Conservation (phyloP, 352 stramenopile genomes). For the Phytophthora constricta region DNA sequence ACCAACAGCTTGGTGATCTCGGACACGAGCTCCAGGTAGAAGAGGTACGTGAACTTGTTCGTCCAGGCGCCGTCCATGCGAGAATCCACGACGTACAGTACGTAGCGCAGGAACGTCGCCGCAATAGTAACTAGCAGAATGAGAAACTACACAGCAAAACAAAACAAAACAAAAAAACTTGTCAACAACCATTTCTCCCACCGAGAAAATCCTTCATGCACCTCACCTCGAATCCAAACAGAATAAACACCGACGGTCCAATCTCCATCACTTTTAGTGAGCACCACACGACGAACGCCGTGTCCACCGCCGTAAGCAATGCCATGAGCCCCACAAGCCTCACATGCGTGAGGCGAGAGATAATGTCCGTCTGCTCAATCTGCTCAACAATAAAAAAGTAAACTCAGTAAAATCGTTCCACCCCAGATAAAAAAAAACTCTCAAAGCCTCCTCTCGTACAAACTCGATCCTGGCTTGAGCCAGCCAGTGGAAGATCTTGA, state of each 20-base stretch:
- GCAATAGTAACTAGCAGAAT: slow-evolving; percentile 95
- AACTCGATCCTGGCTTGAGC: slow-evolving; percentile 91
- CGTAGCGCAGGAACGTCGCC: slow-evolving; percentile 88
- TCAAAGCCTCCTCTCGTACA: slow-evolving; percentile 44
- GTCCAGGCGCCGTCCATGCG: slow-evolving; percentile 89
- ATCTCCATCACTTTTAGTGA: slow-evolving; percentile 77
- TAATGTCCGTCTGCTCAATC: slow-evolving; percentile 90
- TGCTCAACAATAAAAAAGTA: slow-evolving; percentile 30
- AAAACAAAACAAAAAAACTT: slow-evolving; percentile 4
- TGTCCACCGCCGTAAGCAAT: slow-evolving; percentile 88
- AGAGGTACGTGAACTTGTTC: slow-evolving; percentile 92
- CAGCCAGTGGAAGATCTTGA: slow-evolving; percentile 95
- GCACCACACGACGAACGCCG: slow-evolving; percentile 90
- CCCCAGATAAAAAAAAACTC: slow-evolving; percentile 15
- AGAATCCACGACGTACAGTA: slow-evolving; percentile 95
- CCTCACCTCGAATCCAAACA: slow-evolving; percentile 96
- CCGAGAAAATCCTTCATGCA: neutral
- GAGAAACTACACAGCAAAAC: slow-evolving; percentile 63
- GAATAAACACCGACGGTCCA: slow-evolving; percentile 93
- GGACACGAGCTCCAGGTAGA: slow-evolving; percentile 96
- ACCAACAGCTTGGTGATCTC: slow-evolving; percentile 96
- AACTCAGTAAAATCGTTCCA: neutral
- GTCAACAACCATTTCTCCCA: slow-evolving; percentile 4
- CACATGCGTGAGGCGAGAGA: slow-evolving; percentile 80
- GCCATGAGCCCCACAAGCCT: slow-evolving; percentile 90